A percentile compares a stretch with the other conserved stretches of the same genome.
Conservation (phyloP, 1,284 basidiomycete species). For the Cystobasidium slooffiae region DNA sequence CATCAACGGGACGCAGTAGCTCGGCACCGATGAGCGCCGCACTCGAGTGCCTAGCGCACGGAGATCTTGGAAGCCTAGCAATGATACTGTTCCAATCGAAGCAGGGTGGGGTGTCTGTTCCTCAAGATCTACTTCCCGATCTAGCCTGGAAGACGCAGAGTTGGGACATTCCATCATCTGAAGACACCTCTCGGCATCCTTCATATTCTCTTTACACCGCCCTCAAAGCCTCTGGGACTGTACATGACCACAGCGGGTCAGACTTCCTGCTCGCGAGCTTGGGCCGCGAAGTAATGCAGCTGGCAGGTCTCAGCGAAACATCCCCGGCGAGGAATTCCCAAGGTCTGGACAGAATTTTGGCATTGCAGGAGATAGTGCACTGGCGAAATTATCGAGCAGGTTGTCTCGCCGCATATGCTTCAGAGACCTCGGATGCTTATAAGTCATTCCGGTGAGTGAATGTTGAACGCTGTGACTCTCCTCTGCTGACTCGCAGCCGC, state of each 20-base stretch:
- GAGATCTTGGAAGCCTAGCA: slow-evolving; percentile 80
- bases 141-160: slow-evolving; percentile 86
- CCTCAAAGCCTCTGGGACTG: slow-evolving; percentile 77
- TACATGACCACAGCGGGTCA: slow-evolving; percentile 60
- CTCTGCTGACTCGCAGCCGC: slow-evolving; percentile 56
- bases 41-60: slow-evolving; percentile 76
- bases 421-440: neutral
- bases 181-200: slow-evolving; percentile 55
- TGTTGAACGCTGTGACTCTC: neutral
- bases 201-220: slow-evolving; percentile 67
- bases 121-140: slow-evolving; percentile 61
- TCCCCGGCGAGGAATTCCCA: slow-evolving; percentile 63
- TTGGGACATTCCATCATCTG: slow-evolving; percentile 83
- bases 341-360: slow-evolving; percentile 48
- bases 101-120: slow-evolving; percentile 59
- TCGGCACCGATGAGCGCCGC: slow-evolving; percentile 60
- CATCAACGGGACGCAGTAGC: neutral
- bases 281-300: slow-evolving; percentile 67
- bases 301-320: slow-evolving; percentile 72
- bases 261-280: neutral
- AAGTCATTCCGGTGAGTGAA: neutral
- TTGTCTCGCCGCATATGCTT: slow-evolving; percentile 1
- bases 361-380: neutral
- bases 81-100: slow-evolving; percentile 53
- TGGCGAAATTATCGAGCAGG: neutral